A percentile compares a stretch with the other conserved stretches of the same genome.
These are phyloP conservation scores for Pleurotus platypus DNA, from an alignment of 768 basidiomycete species.

Conservation along the genomic window DNA sequence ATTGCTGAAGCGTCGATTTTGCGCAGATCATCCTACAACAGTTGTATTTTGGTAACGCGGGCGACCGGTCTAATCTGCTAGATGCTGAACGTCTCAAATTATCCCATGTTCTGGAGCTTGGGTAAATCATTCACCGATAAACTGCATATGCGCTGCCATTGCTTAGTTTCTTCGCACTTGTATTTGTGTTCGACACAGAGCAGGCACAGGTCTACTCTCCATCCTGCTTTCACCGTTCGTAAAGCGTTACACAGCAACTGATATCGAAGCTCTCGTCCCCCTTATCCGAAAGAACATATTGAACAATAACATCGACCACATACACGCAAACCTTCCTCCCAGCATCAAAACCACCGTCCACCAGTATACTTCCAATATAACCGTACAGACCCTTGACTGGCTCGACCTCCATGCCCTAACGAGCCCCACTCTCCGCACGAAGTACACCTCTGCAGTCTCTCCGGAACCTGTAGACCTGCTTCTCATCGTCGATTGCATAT, in stretches of 20 bases:
- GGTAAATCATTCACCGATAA: conserved; percentile 35
- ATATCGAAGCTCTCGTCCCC: conserved; percentile 56
- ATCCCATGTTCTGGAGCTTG: conserved; percentile 67
- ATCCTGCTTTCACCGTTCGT: conserved; percentile 60
- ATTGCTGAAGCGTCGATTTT: conserved; percentile 57
- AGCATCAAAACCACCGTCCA: conserved; percentile 11
- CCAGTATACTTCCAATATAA: conserved; percentile 29
- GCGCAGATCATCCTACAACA: conserved; percentile 60
- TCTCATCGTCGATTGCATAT: conserved; percentile 74
- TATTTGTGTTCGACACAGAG: conserved; percentile 28
- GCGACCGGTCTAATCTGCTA: conserved; percentile 35
- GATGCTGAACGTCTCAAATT: conserved; percentile 34
- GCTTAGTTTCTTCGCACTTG: too few species aligned
- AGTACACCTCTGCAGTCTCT: conserved; percentile 16
- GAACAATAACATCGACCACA: conserved; percentile 42
- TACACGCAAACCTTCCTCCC: conserved; percentile 10
- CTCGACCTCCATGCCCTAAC: conserved; percentile 39
- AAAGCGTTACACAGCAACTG: conserved; percentile 63
- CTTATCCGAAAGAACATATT: conserved; percentile 70
- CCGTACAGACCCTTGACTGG: conserved; percentile 66
- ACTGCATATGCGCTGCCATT: conserved; percentile 1
- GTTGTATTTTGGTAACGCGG: conserved; percentile 32
- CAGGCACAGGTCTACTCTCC: conserved; percentile 72
- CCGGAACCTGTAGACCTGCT: conserved; percentile 49
- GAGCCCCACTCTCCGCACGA: conserved; percentile 18